Percentiles rank a stretch among this genome's conserved stretches.
Conservation (phyloP, 176 grass and related monocot species). For the Oryza glumipatula region DNA sequence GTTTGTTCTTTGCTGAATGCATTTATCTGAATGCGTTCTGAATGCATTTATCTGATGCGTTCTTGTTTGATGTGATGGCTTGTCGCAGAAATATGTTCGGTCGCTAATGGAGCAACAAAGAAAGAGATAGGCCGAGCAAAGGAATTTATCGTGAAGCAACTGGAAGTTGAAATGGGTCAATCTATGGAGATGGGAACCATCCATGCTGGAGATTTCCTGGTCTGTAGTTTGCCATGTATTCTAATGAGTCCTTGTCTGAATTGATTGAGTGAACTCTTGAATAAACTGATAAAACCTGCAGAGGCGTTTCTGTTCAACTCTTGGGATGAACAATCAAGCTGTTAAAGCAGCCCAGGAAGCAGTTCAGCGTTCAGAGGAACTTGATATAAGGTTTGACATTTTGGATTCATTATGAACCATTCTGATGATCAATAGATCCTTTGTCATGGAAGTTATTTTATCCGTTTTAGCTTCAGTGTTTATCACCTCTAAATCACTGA, state of each 20-base stretch:
- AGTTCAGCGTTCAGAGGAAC: conserved; percentile 70
- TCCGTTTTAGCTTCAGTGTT: neutral
- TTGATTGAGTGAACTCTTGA: neutral
- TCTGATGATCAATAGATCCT: conserved; percentile 6
- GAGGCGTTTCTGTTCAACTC: conserved; percentile 89
- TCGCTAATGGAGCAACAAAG: conserved; percentile 94
- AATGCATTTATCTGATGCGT: conserved; percentile 8
- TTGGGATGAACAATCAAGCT: conserved; percentile 89
- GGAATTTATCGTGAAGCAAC: conserved; percentile 90
- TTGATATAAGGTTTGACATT: conserved; percentile 81
- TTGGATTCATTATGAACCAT: neutral
- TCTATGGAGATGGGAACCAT: conserved; percentile 98
- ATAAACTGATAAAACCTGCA: conserved; percentile 47
- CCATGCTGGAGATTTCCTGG: conserved; percentile 87
- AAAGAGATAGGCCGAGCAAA: conserved; percentile 93
- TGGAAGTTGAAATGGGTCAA: conserved; percentile 95
- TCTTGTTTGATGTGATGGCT: conserved; percentile 10
- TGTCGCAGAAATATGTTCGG: conserved; percentile 78
- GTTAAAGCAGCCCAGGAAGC: conserved; percentile 94
- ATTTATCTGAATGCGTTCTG: neutral
- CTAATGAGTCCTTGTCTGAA: neutral
- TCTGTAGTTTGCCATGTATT: conserved; percentile 37
- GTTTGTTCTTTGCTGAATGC: neutral
- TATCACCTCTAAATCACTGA: conserved; percentile 4
- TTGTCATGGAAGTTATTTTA: conserved; percentile 11